Evolutionary conservation across 2,329 filamentous ascomycete species (phyloP).

Genomic region (Dactylellina parvicollis): DNA sequence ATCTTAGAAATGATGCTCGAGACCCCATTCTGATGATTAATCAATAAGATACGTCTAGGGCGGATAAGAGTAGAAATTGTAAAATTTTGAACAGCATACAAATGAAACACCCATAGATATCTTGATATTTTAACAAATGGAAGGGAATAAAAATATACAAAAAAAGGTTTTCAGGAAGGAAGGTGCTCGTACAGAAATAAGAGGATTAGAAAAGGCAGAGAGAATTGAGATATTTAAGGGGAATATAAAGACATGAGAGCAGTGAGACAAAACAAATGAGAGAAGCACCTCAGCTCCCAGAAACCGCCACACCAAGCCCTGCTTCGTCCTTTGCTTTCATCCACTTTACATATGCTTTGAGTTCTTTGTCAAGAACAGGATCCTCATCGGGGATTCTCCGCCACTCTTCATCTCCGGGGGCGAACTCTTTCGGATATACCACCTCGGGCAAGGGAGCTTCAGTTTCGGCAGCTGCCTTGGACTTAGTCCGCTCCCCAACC

Average conservation of each 20-base stretch:
- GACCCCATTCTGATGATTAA: too few relatives aligned
- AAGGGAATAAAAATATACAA: background rate
- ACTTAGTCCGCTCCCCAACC: constrained; percentile 8
- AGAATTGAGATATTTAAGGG: background rate
- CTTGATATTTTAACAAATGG: background rate
- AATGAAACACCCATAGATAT: background rate
- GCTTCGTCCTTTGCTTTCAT: constrained; percentile 50
- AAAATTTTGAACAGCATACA: background rate
- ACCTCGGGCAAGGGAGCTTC: background rate
- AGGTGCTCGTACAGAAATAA: too few relatives aligned
- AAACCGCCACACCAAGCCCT: constrained; percentile 19
- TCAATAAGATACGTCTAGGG: too few relatives aligned
- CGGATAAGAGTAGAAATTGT: too few relatives aligned
- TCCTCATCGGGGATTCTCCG: constrained; percentile 40
- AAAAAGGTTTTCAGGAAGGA: too few relatives aligned
- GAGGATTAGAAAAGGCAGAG: background rate
- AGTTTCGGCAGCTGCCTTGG: constrained; percentile 10
- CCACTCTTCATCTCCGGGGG: constrained; percentile 51
- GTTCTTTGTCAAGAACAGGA: constrained; percentile 43
- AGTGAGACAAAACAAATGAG: too few relatives aligned
- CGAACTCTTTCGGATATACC: constrained; percentile 26
- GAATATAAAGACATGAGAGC: too few relatives aligned
- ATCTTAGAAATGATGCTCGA: too few relatives aligned
- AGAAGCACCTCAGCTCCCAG: background rate
- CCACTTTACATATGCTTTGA: constrained; percentile 49